Conservation (phyloP, 2,329 filamentous ascomycete genomes). For the Dothideomycetidae sp. region DNA sequence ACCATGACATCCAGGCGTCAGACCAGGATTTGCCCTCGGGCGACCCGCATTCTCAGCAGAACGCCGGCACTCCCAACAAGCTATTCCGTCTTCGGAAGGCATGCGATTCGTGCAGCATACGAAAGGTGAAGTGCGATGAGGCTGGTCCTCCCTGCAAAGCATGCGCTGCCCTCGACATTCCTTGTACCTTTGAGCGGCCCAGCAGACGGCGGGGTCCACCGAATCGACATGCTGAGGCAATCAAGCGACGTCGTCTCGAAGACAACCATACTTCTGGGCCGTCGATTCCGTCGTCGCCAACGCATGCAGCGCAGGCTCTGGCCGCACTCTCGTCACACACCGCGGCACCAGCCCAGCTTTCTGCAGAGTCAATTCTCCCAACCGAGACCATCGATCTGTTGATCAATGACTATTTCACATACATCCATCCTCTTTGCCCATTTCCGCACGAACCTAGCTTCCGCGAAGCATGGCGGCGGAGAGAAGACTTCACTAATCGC, state of each 20-base stretch:
- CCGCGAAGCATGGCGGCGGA: slow-evolving; percentile 49
- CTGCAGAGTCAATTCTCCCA: slow-evolving; percentile 57
- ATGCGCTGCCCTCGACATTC: slow-evolving; percentile 50
- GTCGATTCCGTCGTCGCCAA: slow-evolving; percentile 35
- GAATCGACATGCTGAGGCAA: slow-evolving; percentile 51
- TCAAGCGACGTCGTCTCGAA: slow-evolving; percentile 46
- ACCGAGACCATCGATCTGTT: slow-evolving; percentile 53
- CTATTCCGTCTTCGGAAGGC: slow-evolving; percentile 27
- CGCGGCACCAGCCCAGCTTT: slow-evolving; percentile 28
- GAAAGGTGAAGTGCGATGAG: slow-evolving; percentile 44
- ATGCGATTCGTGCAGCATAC: slow-evolving; percentile 27
- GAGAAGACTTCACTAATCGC: slow-evolving; percentile 51
- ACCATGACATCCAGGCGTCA: slow-evolving; percentile 3
- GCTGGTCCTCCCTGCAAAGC: slow-evolving; percentile 51
- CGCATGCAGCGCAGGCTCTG: slow-evolving; percentile 39
- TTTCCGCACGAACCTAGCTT: slow-evolving; percentile 72
- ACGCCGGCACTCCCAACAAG: slow-evolving; percentile 18
- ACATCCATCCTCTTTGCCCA: slow-evolving; percentile 61
- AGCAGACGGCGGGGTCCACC: slow-evolving; percentile 50
- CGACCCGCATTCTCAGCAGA: slow-evolving; percentile 14
- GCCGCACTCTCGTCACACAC: slow-evolving; percentile 35
- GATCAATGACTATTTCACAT: slow-evolving; percentile 72
- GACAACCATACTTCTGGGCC: slow-evolving; percentile 30
- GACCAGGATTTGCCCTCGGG: slow-evolving; percentile 2
- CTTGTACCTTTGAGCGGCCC: slow-evolving; percentile 51